Evolutionary conservation across 306 rosid species (phyloP).

Genomic region (Citrullus mucosospermus): DNA sequence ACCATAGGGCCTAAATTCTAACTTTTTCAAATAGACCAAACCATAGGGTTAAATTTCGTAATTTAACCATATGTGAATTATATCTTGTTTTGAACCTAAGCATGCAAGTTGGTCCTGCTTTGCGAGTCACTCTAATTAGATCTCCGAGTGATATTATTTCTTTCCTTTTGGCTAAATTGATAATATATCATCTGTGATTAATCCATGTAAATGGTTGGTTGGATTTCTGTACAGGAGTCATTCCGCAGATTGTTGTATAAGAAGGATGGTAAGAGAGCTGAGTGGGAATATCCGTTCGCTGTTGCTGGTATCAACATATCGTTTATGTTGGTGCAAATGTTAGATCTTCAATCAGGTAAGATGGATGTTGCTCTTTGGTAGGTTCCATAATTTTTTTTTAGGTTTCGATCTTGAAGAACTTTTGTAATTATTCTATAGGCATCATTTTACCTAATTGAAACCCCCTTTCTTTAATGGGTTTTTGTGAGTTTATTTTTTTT

Average conservation of each 20-base stretch:
- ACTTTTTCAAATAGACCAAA: too few relatives aligned
- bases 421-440: too few relatives aligned
- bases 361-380: not conserved
- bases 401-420: too few relatives aligned
- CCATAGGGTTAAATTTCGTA: too few relatives aligned
- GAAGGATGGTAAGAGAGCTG: slow-evolving; percentile 82
- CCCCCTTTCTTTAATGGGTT: too few relatives aligned
- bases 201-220: not conserved
- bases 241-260: slow-evolving; percentile 70
- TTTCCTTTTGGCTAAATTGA: not conserved
- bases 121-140: not conserved
- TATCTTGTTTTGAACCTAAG: not conserved
- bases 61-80: too few relatives aligned
- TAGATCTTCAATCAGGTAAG: slow-evolving; percentile 86
- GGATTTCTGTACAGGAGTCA: slow-evolving; percentile 42
- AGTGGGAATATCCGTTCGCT: slow-evolving; percentile 98
- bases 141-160: not conserved
- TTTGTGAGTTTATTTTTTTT: too few relatives aligned
- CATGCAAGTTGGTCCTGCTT: not conserved
- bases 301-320: slow-evolving; percentile 92
- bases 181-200: not conserved
- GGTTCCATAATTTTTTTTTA: too few relatives aligned
- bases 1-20: too few relatives aligned
- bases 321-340: slow-evolving; percentile 70
- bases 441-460: too few relatives aligned